Evolutionary conservation across 176 grass and related monocot genomes (phyloP), one percentile per base, ranked within the genome.

Genomic region (Ampelocalamus luodianensis): DNA sequence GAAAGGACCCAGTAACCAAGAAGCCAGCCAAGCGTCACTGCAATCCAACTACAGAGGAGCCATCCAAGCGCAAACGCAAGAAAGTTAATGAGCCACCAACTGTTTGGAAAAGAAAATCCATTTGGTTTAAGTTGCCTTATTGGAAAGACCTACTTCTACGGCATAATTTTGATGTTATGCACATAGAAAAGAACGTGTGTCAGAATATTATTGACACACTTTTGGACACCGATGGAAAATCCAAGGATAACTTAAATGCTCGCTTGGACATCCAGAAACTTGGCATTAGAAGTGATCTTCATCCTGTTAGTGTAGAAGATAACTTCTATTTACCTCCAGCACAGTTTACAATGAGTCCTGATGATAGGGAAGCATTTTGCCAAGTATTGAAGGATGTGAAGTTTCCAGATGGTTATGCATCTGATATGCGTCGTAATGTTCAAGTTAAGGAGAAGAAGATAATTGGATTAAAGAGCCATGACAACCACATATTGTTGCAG

Each of bases 61-160:
- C 42, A 44, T 44, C 42, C 42, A 43, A 44, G 42, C 42, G 42
- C 29, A 15, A 4, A 27, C 13, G 6, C 70, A 72, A 72, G 46
- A 44, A 10, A 8, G 44, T 6, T 29, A 44, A 50, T 50, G 71
- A 18, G 29, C 46, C 46, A 10, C 13, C 43, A 3, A 16, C 14
- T 46, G n/a, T 73, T 50, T 73, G 46, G 26, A 73, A 73, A 73
- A 73, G 45, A 23, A 27, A 17, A 50, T 73, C 45, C 27, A 27
- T 73, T 26, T 73, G 71, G 71, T 73, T 73, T 50, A 73, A 29
- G 24, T 73, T 73, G 14, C 71, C 71, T 0, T 73, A 73, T 73
- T 74, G 71, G 71, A 24, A 53, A 56, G 72, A 75, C 34, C 12
- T 75, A 1, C 1, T 75, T 8, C 17, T 75, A 3, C 72, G 29